Evolutionary conservation across 805 yeast genomes (phyloP).

Genomic region (Komagataella mondaviorum): DNA sequence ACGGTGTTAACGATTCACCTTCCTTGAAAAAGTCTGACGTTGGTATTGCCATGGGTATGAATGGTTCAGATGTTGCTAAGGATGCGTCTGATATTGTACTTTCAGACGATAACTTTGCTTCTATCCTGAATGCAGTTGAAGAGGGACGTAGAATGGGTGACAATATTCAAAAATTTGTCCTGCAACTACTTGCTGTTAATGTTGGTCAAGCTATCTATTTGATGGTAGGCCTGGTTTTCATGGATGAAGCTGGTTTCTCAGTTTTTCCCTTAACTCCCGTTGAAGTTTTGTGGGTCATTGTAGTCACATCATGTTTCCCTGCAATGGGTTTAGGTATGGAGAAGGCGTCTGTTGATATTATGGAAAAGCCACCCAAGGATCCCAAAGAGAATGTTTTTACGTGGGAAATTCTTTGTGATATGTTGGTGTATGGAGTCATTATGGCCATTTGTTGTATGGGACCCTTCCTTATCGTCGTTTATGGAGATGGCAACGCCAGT

Average conservation of each 20-base stretch:
- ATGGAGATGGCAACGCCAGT: slow-evolving; percentile 35
- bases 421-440: slow-evolving; percentile 58
- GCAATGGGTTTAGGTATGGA: slow-evolving; percentile 75
- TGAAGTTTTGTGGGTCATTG: slow-evolving; percentile 70
- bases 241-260: slow-evolving; percentile 46
- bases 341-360: slow-evolving; percentile 46
- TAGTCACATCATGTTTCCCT: slow-evolving; percentile 69
- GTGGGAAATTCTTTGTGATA: slow-evolving; percentile 53
- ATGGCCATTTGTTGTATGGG: slow-evolving; percentile 62
- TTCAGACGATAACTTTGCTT: slow-evolving; percentile 68
- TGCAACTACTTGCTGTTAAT: slow-evolving; percentile 60
- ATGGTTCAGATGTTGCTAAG: slow-evolving; percentile 78
- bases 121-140: slow-evolving; percentile 64
- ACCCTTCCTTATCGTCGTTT: slow-evolving; percentile 52
- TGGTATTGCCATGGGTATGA: slow-evolving; percentile 76
- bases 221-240: slow-evolving; percentile 62
- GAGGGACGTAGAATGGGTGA: slow-evolving; percentile 74
- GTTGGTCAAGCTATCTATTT: slow-evolving; percentile 58
- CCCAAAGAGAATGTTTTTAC: slow-evolving; percentile 45
- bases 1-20: slow-evolving; percentile 77
- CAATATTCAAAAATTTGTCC: slow-evolving; percentile 65
- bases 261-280: slow-evolving; percentile 78
- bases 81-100: slow-evolving; percentile 70
- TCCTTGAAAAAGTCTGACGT: slow-evolving; percentile 66
- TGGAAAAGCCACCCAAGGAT: slow-evolving; percentile 52